Percentiles rank a stretch among this genome's conserved stretches.
phyloP scores from a whole-genome alignment of 2,329 filamentous ascomycete species.

The Chaetomiaceae sp. region DNA sequence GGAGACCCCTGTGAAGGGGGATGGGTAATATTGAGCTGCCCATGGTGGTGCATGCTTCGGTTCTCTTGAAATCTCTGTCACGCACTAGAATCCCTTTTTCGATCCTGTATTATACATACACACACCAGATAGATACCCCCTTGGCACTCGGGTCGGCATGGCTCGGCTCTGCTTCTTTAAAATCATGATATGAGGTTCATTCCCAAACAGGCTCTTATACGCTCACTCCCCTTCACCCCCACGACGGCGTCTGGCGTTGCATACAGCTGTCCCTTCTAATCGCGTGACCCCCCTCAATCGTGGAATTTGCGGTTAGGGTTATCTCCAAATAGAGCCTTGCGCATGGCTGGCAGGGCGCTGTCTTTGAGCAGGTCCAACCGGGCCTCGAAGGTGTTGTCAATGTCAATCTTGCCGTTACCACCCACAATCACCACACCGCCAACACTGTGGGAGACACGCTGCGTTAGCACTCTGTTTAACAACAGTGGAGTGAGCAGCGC shows the following conservation, averaged over 20 bases:
- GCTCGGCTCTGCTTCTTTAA: constrained; percentile 1
- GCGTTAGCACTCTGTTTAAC: constrained; percentile 23
- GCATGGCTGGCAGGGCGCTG: constrained; percentile 76
- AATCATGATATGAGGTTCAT: constrained; percentile 10
- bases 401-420: constrained; percentile 87
- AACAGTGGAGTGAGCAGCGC: not conserved
- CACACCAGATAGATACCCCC: constrained; percentile 20
- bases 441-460: constrained; percentile 49
- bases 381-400: constrained; percentile 97
- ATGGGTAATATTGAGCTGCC: not conserved
- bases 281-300: constrained; percentile 58
- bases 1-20: not conserved
- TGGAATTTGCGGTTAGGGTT: constrained; percentile 95
- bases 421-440: constrained; percentile 80
- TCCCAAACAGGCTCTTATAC: constrained; percentile 3
- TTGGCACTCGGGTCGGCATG: constrained; percentile 4
- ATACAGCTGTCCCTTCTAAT: not conserved
- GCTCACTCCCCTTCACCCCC: constrained; percentile 1
- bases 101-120: constrained; percentile 24
- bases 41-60: constrained; percentile 1
- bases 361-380: constrained; percentile 79
- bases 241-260: not conserved
- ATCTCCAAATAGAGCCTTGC: constrained; percentile 83
- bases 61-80: too few relatives aligned
- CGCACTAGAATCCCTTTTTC: not conserved